Conservation (phyloP, 164 flowering plant species). For the Litsea cubeba region DNA sequence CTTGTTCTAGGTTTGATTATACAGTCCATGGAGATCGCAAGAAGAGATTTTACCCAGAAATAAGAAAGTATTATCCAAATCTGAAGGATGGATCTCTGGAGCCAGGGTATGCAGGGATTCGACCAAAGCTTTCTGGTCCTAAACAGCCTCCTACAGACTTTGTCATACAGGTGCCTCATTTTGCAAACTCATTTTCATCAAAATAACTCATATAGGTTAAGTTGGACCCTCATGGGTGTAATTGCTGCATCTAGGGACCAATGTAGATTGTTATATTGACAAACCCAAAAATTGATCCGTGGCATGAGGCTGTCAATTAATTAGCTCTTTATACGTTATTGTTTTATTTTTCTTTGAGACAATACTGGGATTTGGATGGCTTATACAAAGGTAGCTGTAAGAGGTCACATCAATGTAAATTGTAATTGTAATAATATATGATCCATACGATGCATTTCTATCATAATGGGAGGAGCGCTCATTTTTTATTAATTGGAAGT, state of each 20-base stretch:
- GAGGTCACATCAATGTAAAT: not conserved
- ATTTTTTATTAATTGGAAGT: no score
- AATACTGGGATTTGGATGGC: not conserved
- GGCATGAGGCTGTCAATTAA: not conserved
- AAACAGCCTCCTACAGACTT: constrained; percentile 60
- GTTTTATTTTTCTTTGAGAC: not conserved
- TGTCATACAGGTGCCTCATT: constrained; percentile 63
- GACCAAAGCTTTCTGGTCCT: constrained; percentile 85
- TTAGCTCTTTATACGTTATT: no score
- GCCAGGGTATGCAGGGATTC: constrained; percentile 84
- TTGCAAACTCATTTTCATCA: not conserved
- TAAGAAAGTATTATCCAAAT: constrained; percentile 76
- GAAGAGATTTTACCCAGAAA: constrained; percentile 58
- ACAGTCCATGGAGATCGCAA: constrained; percentile 49
- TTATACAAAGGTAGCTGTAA: not conserved
- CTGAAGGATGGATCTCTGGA: constrained; percentile 68
- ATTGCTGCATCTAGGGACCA: not conserved
- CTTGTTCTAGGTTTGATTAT: constrained; percentile 68
- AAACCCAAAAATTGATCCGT: not conserved
- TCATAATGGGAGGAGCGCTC: no score
- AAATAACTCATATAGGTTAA: not conserved
- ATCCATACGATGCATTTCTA: no score
- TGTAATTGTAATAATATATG: not conserved
- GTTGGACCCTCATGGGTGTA: not conserved
- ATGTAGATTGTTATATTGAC: not conserved